Evolutionary conservation across 495 filamentous ascomycete species (phyloP).

Genomic region (Cercophora scortea): DNA sequence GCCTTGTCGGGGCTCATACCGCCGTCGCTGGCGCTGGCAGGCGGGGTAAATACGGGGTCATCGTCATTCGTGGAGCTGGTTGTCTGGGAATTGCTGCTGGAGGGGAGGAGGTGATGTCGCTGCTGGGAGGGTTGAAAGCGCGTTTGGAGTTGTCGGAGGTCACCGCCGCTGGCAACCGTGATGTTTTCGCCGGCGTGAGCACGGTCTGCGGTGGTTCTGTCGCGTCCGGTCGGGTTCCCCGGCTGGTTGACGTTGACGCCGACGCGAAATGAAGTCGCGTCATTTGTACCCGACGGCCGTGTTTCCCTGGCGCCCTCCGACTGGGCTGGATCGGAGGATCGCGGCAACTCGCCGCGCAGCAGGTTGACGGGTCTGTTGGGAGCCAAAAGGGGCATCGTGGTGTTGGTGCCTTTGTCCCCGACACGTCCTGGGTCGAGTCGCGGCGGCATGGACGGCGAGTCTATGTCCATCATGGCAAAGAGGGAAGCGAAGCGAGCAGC

Average conservation of each 20-base stretch:
- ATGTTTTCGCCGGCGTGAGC: not conserved
- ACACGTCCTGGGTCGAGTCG: constrained; percentile 20
- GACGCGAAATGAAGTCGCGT: constrained; percentile 14
- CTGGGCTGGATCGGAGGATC: not conserved
- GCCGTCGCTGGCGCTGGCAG: constrained; percentile 37
- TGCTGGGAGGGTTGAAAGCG: constrained; percentile 3
- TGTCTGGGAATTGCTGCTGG: constrained; percentile 35
- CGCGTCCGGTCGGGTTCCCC: constrained; percentile 11
- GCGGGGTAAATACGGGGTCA: constrained; percentile 39
- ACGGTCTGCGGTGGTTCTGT: constrained; percentile 1
- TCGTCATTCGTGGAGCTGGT: constrained; percentile 33
- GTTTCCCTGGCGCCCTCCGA: constrained; percentile 1
- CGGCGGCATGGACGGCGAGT: constrained; percentile 13
- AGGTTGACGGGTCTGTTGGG: constrained; percentile 1
- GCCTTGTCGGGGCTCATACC: constrained; percentile 26
- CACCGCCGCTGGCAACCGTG: too few species aligned
- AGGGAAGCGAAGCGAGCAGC: not conserved
- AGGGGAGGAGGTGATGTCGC: constrained; percentile 20
- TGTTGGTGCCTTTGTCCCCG: constrained; percentile 17
- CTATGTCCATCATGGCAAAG: constrained; percentile 17
- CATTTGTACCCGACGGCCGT: not conserved
- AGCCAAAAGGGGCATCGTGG: constrained; percentile 10
- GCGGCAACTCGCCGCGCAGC: constrained; percentile 7
- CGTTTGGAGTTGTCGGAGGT: too few species aligned
- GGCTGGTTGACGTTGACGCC: not conserved